Percentiles rank a stretch among this genome's conserved stretches.
These are phyloP conservation scores for Turritis glabra DNA, from an alignment of 345 rosid species.

Conservation along the genomic window DNA sequence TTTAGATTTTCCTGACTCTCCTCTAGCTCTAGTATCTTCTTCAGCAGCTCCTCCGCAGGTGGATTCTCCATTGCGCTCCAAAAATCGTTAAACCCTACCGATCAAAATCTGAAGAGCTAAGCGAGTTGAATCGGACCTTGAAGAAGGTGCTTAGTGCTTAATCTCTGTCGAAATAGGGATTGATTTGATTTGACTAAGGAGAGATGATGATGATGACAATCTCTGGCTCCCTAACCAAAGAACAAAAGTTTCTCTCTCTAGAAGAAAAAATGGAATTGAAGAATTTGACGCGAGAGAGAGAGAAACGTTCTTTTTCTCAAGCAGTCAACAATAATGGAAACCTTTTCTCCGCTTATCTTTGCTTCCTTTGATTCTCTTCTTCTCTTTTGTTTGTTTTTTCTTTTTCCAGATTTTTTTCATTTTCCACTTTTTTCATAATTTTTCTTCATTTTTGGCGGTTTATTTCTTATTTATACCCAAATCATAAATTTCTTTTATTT, in stretches of 20 bases:
- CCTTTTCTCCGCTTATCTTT: slow-evolving; percentile 16
- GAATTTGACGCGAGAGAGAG: slow-evolving; percentile 16
- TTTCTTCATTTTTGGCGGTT: neutral
- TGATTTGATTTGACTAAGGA: slow-evolving; percentile 21
- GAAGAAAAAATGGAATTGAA: slow-evolving; percentile 13
- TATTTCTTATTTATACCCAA: neutral
- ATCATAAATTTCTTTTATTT: neutral
- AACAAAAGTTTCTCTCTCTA: slow-evolving; percentile 15
- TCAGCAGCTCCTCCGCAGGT: slow-evolving; percentile 73
- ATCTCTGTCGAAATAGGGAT: slow-evolving; percentile 10
- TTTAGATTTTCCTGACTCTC: slow-evolving; percentile 78
- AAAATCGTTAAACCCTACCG: neutral
- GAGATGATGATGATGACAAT: slow-evolving; percentile 7
- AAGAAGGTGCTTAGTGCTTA: slow-evolving; percentile 16
- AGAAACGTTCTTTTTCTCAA: slow-evolving; percentile 21
- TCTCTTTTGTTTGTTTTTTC: neutral
- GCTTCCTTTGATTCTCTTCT: neutral
- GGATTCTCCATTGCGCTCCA: slow-evolving; percentile 57
- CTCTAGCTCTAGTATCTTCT: slow-evolving; percentile 87
- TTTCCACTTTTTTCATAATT: neutral
- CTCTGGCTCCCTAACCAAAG: slow-evolving; percentile 13
- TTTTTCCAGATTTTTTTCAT: neutral
- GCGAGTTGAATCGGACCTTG: slow-evolving; percentile 33
- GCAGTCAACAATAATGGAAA: slow-evolving; percentile 41
- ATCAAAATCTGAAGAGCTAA: slow-evolving; percentile 18